Evolutionary conservation across 2,329 filamentous ascomycete species (phyloP), one percentile per base, ranked within the genome.

Genomic region (Aspergillus pseudoglaucus): DNA sequence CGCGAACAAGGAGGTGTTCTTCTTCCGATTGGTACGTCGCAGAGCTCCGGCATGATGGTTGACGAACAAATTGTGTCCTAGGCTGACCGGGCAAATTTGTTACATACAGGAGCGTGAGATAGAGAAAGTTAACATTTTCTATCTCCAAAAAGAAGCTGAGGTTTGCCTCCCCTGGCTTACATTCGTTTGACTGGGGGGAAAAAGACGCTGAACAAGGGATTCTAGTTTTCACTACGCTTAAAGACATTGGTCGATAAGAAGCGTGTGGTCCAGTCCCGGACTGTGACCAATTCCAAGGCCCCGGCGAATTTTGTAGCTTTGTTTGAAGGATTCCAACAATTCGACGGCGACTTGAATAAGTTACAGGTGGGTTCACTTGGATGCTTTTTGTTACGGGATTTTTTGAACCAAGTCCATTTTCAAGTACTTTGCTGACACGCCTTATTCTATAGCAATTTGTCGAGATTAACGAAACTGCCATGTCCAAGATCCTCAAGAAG

Each of bases 401-500:
- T 9, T 8, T 7, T 35, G 14, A 35, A 9, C 15, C 14, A 35
- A 17, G 6, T 35, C 15, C 33, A 17, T 35, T 17, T 35, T 1
- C 33, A 35, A 35, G 33, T 35, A n/a, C 6, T 8, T n/a, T 50
- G 32, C 53, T 55, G 32, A 54, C 49, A 27, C n/a, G 23, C 33
- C 17, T 25, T 15, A 7, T 20, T 27, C 25, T 47, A 42, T 59
- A 96, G 75, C 93, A 97, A 75, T 98, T 97, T 69, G 90, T 98
- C 55, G 91, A 97, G 68, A 88, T 97, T 65, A 98, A 98, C 65
- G 91, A 93, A 62, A 96, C 89, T 1, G 93, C 90, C 14, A 96
- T 97, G 67, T 96, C 91, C 23, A 98, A 98, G 70, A 98, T 98
- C 50, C 75, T 98, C 54, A 98, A 98, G 74, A 98, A 98, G 79